Conservation (phyloP, 73 alveolate species). For the Paraurostyla sp. region DNA sequence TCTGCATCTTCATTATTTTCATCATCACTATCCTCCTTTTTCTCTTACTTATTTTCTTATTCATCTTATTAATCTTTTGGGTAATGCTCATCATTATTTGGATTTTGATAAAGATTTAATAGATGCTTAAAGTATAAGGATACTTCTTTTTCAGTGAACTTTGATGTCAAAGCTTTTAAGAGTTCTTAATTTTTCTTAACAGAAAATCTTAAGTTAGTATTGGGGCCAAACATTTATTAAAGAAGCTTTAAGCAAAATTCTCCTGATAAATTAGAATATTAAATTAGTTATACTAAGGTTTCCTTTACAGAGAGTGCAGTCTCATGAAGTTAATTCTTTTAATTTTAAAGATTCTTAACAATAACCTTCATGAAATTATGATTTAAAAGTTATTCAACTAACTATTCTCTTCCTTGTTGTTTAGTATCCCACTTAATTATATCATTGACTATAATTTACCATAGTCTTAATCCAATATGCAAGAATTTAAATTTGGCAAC, state of each 20-base stretch:
- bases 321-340: slow-evolving; percentile 48
- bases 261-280: slow-evolving; percentile 1
- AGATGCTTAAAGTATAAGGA: not conserved
- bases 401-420: slow-evolving; percentile 4
- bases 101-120: not conserved
- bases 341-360: slow-evolving; percentile 15
- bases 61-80: not conserved
- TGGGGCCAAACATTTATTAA: slow-evolving; percentile 47
- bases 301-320: slow-evolving; percentile 1
- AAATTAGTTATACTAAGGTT: not conserved
- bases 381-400: not conserved
- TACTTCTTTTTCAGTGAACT: slow-evolving; percentile 9
- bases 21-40: not conserved
- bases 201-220: slow-evolving; percentile 26
- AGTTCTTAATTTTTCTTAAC: slow-evolving; percentile 18
- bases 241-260: not conserved
- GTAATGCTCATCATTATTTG: slow-evolving; percentile 44
- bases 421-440: slow-evolving; percentile 30
- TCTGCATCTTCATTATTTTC: slow-evolving; percentile 26
- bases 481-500: slow-evolving; percentile 40
- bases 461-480: slow-evolving; percentile 42
- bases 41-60: slow-evolving; percentile 6
- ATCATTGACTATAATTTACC: not conserved
- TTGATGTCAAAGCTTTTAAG: slow-evolving; percentile 15
- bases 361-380: slow-evolving; percentile 24